Evolutionary conservation across 169 alveolate genomes (phyloP).

Genomic region (Toxoplasma gondii): DNA sequence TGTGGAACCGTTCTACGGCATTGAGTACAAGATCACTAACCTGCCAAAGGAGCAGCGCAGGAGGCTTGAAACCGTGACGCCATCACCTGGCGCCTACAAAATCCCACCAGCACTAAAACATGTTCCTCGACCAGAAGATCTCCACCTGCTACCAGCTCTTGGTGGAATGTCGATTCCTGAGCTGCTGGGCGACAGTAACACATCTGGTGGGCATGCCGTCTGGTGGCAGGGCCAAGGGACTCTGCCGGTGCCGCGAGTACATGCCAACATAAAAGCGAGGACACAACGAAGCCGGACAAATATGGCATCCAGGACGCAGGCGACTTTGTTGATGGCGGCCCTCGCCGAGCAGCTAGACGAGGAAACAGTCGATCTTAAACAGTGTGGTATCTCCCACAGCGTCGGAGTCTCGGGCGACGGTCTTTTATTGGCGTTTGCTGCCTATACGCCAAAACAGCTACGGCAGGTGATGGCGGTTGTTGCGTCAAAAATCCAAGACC

Average conservation of each 20-base stretch:
- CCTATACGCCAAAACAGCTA: constrained; percentile 61
- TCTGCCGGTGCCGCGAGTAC: constrained; percentile 61
- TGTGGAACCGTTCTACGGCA: constrained; percentile 69
- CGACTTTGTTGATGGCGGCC: constrained; percentile 48
- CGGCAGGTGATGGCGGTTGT: constrained; percentile 53
- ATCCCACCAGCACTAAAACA: constrained; percentile 68
- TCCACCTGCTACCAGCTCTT: constrained; percentile 47
- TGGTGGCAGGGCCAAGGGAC: constrained; percentile 72
- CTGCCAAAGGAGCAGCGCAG: constrained; percentile 51
- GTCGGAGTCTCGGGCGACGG: constrained; percentile 58
- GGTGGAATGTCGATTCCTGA: constrained; percentile 60
- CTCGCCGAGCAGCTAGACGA: constrained; percentile 66
- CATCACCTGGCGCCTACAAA: constrained; percentile 52
- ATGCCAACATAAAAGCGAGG: constrained; percentile 57
- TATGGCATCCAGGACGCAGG: constrained; percentile 46
- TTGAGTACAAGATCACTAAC: constrained; percentile 59
- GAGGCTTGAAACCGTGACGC: constrained; percentile 36
- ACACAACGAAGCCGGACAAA: constrained; percentile 38
- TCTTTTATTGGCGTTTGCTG: constrained; percentile 50
- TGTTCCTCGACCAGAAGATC: constrained; percentile 59
- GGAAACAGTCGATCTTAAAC: constrained; percentile 59
- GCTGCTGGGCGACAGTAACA: constrained; percentile 56
- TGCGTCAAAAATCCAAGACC: constrained; percentile 36
- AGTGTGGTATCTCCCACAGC: constrained; percentile 62
- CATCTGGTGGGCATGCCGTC: constrained; percentile 48